Base-by-base conservation (phyloP, 2,329 filamentous ascomycete species). In the Trichothecium roseum region DNA sequence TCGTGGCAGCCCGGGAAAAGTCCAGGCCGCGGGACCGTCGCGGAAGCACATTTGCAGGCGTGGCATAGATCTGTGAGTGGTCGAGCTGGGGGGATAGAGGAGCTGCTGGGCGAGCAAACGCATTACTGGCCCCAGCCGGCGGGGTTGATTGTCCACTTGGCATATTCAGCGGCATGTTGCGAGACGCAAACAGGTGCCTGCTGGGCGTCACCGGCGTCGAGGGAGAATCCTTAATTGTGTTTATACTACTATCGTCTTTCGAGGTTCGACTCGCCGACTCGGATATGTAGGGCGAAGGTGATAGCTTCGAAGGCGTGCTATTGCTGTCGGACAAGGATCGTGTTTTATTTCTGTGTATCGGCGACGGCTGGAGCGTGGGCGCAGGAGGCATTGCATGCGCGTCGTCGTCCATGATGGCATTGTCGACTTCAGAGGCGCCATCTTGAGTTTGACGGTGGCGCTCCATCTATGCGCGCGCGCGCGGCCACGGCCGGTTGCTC, bases 1-100 rank as follows among this genome's bases (percentile, higher is more conserved):
- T 94, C 9, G 89, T 95, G 42, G 86, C 91, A 9, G 88, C 88
- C 46, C 89, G 75, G 28, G 89, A 89, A 57, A 94, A 96, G 60
- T 96, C 89, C 41, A 95, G 68, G 30, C 89, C 89, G 37, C 89
- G 77, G 20, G 88, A 95, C 41, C 88, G 80, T 44, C 89, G 78
- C 14, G 89, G 89, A 7, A 96, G 71, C 32, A 94, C 83, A 36
- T 88, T 93, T 18, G 84, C 81, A 3, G 88, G 87, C 2, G 86
- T 89, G 29, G 83, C 82, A 63, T 93, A 94, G 32, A 80, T 85
- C 45, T 87, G 83, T 15, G 81, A 81, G 37, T 84, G 73, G 56
- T 94, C 87, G 43, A 91, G 73, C 55, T 93, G 87, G 13, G 88
- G 87, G 3, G 86, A 94, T 40, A 89, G 69, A 46, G 87, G 85